Evolutionary conservation across 2,329 filamentous ascomycete species (phyloP), one percentile per base, ranked within the genome.

Genomic region (Ustulina deusta): DNA sequence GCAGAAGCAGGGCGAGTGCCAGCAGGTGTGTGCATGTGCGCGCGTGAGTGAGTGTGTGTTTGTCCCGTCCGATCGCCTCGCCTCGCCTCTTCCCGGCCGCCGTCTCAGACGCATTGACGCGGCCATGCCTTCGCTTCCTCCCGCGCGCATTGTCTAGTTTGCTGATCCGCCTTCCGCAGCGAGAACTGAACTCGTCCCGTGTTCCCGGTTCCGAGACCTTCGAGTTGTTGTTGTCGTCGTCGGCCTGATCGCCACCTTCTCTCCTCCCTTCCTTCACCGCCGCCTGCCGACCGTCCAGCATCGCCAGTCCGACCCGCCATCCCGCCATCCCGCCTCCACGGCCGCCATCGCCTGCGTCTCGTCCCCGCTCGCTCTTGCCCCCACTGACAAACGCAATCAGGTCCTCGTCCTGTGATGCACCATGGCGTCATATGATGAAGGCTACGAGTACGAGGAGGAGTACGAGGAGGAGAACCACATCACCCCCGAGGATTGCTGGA

Each of bases 401-500:
- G n/a, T 42, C 1, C 54, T 29, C 34, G 38, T 56, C 54, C 22
- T 7, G 38, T 42, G 59, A 42, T 48, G 17, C 66, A 70, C 42
- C 72, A 87, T 88, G 85, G 85, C 84, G 32, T 84, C 86, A 67
- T 87, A 88, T 79, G 86, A 87, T 63, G 85, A 88, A 63, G 85
- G 87, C 60, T 87, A 90, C 70, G 93, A 93, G 78, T 90, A 91
- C 69, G 88, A 90, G 72, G 87, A 87, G 71, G 88, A 89, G 71
- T 91, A 91, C 75, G 89, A 67, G 27, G 65, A 87, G 66, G 89
- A 91, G 69, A 90, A 88, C 40, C 88, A 85, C 74, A 97, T 98
- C 83, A 97, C 94, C 29, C 93, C 94, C 69, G 96, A 98, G 84
- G 97, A 99, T 82, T 97, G 94, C 85, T 99, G 97, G 96, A 92